Percentiles rank a stretch among this genome's conserved stretches.
These are phyloP conservation scores for Nitzschia sp. DNA, from an alignment of 108 stramenopile species.

Conservation along the genomic window DNA sequence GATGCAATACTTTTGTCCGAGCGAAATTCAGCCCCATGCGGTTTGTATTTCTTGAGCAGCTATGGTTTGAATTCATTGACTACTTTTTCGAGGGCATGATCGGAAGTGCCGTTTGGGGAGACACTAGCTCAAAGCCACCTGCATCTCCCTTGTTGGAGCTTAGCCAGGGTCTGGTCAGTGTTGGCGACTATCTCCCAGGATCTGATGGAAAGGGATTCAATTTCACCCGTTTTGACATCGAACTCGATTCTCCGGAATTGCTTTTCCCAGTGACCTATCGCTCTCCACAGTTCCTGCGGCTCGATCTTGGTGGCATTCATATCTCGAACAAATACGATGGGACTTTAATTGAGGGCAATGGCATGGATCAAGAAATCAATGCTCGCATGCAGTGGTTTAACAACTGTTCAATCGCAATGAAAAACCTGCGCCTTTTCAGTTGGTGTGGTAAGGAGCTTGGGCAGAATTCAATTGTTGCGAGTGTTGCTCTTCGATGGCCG, in stretches of 20 bases:
- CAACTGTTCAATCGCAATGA: constrained; percentile 39
- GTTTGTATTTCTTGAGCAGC: constrained; percentile 76
- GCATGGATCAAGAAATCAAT: background rate
- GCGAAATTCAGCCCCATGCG: constrained; percentile 65
- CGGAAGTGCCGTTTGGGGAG: constrained; percentile 72
- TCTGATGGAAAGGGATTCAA: constrained; percentile 42
- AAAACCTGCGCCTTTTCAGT: constrained; percentile 29
- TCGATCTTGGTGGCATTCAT: constrained; percentile 31
- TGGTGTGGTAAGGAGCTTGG: constrained; percentile 45
- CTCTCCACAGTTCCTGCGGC: constrained; percentile 56
- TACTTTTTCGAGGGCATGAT: constrained; percentile 81
- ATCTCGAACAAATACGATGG: constrained; percentile 45
- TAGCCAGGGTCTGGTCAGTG: background rate
- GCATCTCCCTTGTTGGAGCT: background rate
- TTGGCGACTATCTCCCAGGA: constrained; percentile 17
- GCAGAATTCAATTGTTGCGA: constrained; percentile 14
- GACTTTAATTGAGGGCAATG: constrained; percentile 8
- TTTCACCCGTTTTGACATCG: constrained; percentile 56
- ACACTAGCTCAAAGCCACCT: constrained; percentile 11
- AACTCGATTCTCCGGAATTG: constrained; percentile 60
- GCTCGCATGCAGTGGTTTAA: constrained; percentile 68
- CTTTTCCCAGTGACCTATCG: constrained; percentile 71
- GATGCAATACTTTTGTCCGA: constrained; percentile 48
- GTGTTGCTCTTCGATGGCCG: constrained; percentile 58
- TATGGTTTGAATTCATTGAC: constrained; percentile 81